phyloP scores from a whole-genome alignment of 257 asterid genomes.

The Gynochthodes officinalis region DNA sequence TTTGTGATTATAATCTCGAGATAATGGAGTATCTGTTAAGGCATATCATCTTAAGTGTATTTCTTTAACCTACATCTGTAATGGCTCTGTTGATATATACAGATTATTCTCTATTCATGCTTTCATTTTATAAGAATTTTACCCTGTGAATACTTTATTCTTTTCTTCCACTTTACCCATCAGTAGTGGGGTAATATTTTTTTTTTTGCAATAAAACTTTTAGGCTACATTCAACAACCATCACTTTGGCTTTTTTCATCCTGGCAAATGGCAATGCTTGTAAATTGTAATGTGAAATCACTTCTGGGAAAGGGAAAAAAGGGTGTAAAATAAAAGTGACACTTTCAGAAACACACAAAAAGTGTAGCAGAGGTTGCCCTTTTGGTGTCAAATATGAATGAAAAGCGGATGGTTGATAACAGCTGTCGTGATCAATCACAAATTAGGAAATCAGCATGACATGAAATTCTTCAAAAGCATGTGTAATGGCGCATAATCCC shows the following conservation, averaged over 20 bases:
- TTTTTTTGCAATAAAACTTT: too few relatives aligned
- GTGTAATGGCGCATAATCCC: too few relatives aligned
- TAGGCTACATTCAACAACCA: slow-evolving; percentile 10
- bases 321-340: background rate
- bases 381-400: slow-evolving; percentile 6
- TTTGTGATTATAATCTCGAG: background rate
- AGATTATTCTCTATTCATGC: background rate
- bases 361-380: background rate
- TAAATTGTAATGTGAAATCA: too few relatives aligned
- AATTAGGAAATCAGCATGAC: too few relatives aligned
- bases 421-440: too few relatives aligned
- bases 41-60: background rate
- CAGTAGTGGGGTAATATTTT: background rate
- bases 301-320: background rate
- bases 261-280: too few relatives aligned
- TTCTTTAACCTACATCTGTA: too few relatives aligned
- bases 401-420: slow-evolving; percentile 1
- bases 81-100: too few relatives aligned
- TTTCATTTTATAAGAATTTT: background rate
- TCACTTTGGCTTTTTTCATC: background rate
- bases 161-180: background rate
- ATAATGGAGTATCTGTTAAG: background rate
- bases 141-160: background rate
- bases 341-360: slow-evolving; percentile 2
- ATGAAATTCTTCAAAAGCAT: too few relatives aligned